Evolutionary conservation across 1,284 basidiomycete genomes (phyloP).

Genomic region (Pascua guehoae): DNA sequence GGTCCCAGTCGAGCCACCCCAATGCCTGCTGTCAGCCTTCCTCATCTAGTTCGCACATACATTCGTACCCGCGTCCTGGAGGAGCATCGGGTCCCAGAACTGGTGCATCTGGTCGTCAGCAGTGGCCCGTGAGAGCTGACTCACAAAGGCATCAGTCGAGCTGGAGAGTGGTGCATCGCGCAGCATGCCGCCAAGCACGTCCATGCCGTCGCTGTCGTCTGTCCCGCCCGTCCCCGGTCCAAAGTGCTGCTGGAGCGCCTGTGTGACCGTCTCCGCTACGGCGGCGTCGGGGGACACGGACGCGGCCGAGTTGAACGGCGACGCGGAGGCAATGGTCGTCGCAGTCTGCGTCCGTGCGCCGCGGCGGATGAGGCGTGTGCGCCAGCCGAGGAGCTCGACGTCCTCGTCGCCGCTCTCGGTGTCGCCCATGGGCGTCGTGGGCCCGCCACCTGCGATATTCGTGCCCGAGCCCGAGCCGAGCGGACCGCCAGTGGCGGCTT

Average conservation of each 20-base stretch:
- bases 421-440: background rate
- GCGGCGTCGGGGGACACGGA: background rate
- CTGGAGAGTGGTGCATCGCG: no score
- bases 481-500: no score
- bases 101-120: conserved; percentile 8
- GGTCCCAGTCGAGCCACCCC: no score
- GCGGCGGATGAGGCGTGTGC: conserved; percentile 26
- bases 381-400: conserved; percentile 27
- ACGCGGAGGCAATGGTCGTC: conserved; percentile 13
- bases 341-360: conserved; percentile 3
- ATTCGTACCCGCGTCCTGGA: conserved; percentile 1
- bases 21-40: no score
- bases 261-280: background rate
- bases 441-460: background rate
- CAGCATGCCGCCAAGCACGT: no score
- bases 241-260: conserved; percentile 4
- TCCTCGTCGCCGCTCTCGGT: conserved; percentile 11
- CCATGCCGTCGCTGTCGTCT: no score
- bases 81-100: conserved; percentile 13
- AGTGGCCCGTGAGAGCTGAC: background rate
- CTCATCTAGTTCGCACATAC: no score
- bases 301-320: conserved; percentile 6
- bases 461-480: conserved; percentile 10
- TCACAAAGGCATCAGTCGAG: conserved; percentile 7
- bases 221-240: background rate